Base-by-base conservation (phyloP, 306 rosid genomes). In the Trifolium pratense region DNA sequence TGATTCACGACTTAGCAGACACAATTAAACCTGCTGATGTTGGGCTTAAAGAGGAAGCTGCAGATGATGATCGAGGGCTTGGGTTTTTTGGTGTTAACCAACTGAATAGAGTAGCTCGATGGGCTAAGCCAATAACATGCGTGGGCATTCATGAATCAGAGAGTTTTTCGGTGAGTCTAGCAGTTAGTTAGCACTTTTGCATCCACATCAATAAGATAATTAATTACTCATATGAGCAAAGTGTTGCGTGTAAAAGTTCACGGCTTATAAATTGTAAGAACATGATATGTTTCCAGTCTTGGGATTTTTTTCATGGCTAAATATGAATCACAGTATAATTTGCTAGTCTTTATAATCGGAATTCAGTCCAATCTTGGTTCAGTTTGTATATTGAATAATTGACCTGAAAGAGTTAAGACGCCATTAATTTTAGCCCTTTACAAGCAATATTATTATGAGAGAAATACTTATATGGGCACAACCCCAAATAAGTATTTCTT, bases 51-150 rank as follows among this genome's bases (percentile, higher is more conserved):
- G 95, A 91, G 73, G 92, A 89, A 84, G 83, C 78, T 55, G 36
- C 66, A 37, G 96, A 91, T 48, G 97, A 87, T 68, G 96, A 94
- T 69, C 88, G 89, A 70, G 96, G 98, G 72, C 92, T 83, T 71
- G 98, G 95, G 10, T 61, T 81, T 83, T 91, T 88, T 26, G 91
- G 90, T 73, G 61, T 72, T 68, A 83, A 67, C 73, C 84, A 68
- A 71, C 80, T 88, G 13, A 89, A 82, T 70, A 81, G 95, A 66
- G 83, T 82, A 66, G 84, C 87, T 77, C 87, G 90, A 58, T 91
- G 96, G 97, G 87, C 96, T 79, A 97, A 91, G 74, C 98, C 98
- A 53, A 94, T 94, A 74, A 91, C 95, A 5, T 91, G 83, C 71
- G 25, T 91, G 69, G 90, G 89, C 76, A 51, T 94, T 23, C 89